These are phyloP conservation scores for Metarhizium sp. DNA, from an alignment of 2,329 filamentous ascomycete genomes.

Conservation along the genomic window DNA sequence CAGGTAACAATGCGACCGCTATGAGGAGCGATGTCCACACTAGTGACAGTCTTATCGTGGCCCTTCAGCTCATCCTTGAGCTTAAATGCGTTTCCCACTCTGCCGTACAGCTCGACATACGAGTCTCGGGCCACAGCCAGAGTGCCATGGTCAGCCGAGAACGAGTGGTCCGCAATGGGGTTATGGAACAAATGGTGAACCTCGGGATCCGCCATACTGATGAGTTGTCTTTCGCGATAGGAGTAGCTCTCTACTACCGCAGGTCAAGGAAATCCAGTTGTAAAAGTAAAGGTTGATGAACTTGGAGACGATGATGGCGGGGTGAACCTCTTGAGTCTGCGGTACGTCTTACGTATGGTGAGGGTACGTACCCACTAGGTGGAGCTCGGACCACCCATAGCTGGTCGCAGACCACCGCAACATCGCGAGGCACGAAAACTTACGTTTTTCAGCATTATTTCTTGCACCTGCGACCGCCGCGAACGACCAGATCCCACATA, in stretches of 20 bases:
- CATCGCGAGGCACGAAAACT: constrained; percentile 1
- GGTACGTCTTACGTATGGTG: background rate
- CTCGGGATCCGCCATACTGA: constrained; percentile 70
- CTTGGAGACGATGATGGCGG: constrained; percentile 4
- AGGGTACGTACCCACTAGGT: background rate
- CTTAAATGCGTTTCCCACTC: constrained; percentile 63
- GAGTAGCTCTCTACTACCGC: constrained; percentile 92
- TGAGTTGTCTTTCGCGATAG: constrained; percentile 26
- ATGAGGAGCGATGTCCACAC: constrained; percentile 87
- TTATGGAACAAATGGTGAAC: constrained; percentile 95
- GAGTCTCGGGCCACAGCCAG: constrained; percentile 88
- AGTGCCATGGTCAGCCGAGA: constrained; percentile 82
- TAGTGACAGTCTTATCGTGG: constrained; percentile 94
- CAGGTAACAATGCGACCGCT: constrained; percentile 94
- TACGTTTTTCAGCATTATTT: no score
- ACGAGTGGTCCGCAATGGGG: constrained; percentile 95
- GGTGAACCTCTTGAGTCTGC: background rate
- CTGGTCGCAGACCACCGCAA: background rate
- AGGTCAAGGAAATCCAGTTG: background rate
- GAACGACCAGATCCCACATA: background rate
- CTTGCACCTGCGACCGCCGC: no score
- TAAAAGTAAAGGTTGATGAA: background rate
- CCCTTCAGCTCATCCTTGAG: constrained; percentile 89
- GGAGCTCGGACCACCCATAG: background rate
- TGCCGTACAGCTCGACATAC: constrained; percentile 78